These are phyloP conservation scores for Lactarius hengduanensis DNA, from an alignment of 768 basidiomycete genomes.

Conservation along the genomic window DNA sequence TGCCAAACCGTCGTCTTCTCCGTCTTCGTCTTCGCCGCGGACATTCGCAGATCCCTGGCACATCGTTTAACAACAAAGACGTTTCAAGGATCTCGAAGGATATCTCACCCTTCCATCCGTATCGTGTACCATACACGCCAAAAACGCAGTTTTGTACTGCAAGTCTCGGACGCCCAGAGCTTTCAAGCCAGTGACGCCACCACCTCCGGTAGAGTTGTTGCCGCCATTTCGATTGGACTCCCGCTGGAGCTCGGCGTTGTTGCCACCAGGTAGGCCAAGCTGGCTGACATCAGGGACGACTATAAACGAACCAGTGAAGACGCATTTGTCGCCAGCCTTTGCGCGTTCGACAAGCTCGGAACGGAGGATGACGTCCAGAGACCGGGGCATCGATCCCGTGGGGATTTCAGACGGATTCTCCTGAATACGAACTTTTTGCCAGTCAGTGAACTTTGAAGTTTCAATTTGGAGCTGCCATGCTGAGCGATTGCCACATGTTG, in stretches of 20 bases:
- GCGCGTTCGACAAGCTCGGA: slow-evolving; percentile 97
- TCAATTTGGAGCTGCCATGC: slow-evolving; percentile 96
- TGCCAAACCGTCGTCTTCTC: slow-evolving; percentile 73
- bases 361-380: slow-evolving; percentile 92
- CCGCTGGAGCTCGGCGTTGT: slow-evolving; percentile 84
- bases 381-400: slow-evolving; percentile 97
- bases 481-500: slow-evolving; percentile 84
- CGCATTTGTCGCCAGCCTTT: slow-evolving; percentile 98
- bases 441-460: slow-evolving; percentile 94
- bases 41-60: slow-evolving; percentile 78
- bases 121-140: slow-evolving; percentile 96
- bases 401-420: slow-evolving; percentile 99
- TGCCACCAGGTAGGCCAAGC: slow-evolving; percentile 92
- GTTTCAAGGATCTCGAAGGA: background rate
- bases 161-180: slow-evolving; percentile 92
- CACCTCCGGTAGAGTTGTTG: slow-evolving; percentile 62
- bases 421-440: slow-evolving; percentile 99
- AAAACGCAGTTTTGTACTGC: slow-evolving; percentile 97
- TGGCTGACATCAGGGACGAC: slow-evolving; percentile 98
- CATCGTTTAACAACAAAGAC: slow-evolving; percentile 9
- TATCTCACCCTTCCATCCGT: slow-evolving; percentile 79
- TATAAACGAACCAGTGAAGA: slow-evolving; percentile 97
- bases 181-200: slow-evolving; percentile 92
- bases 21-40: slow-evolving; percentile 82
- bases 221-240: slow-evolving; percentile 70